These are phyloP conservation scores for Spathaspora hagerdaliae DNA, from an alignment of 805 yeast species.

Conservation along the genomic window DNA sequence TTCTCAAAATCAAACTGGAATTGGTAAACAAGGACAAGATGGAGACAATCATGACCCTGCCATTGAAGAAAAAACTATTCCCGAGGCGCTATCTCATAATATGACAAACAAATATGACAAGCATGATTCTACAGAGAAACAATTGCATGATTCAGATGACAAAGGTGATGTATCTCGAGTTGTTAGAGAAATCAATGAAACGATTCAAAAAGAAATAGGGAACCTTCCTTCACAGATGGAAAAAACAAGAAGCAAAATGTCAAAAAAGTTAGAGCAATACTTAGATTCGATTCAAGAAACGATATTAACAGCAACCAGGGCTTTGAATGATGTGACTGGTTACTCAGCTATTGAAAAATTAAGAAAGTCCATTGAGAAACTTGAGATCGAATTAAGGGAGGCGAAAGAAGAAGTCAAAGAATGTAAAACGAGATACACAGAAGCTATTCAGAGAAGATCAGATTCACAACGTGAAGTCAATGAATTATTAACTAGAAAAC, in stretches of 20 bases:
- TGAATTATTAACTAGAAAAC: constrained; percentile 80
- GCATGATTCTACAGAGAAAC: not conserved
- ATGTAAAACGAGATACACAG: constrained; percentile 50
- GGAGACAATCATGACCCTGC: not conserved
- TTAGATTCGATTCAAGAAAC: constrained; percentile 56
- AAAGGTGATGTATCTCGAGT: not conserved
- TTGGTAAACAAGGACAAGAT: constrained; percentile 4
- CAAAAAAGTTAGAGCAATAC: constrained; percentile 42
- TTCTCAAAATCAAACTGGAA: too few relatives aligned
- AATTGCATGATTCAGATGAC: not conserved
- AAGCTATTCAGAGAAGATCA: constrained; percentile 62
- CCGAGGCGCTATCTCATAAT: not conserved
- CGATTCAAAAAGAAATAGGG: constrained; percentile 14
- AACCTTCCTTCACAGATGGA: constrained; percentile 47
- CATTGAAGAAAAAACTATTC: not conserved
- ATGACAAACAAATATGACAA: not conserved
- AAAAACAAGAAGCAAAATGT: constrained; percentile 28
- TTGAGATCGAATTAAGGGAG: constrained; percentile 49
- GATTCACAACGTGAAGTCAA: constrained; percentile 80
- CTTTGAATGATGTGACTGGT: constrained; percentile 89
- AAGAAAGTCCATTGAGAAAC: constrained; percentile 53
- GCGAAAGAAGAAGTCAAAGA: constrained; percentile 46
- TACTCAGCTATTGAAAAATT: constrained; percentile 75
- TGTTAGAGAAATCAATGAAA: constrained; percentile 6
- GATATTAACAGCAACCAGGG: constrained; percentile 55